phyloP scores from a whole-genome alignment of 2,329 filamentous ascomycete species.

The Ascochyta pisi region DNA sequence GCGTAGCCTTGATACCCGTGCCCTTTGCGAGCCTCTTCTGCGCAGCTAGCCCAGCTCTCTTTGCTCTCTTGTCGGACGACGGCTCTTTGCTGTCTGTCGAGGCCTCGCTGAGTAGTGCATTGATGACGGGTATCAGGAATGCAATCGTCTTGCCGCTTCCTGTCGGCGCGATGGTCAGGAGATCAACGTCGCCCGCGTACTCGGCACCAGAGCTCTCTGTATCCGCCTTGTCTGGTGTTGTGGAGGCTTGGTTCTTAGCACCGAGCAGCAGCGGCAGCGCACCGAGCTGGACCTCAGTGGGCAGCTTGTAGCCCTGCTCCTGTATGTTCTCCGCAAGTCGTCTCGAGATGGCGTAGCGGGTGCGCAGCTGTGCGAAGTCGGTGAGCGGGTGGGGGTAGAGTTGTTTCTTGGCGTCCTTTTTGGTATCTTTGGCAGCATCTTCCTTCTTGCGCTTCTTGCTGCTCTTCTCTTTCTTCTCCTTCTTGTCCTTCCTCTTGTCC shows the following conservation, averaged over 20 bases:
- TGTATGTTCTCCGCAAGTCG: conserved; percentile 79
- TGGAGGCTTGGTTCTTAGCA: conserved; percentile 36
- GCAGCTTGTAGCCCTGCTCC: conserved; percentile 83
- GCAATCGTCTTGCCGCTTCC: conserved; percentile 96
- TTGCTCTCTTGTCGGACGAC: conserved; percentile 60
- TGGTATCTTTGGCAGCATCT: conserved; percentile 46
- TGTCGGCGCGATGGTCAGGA: conserved; percentile 89
- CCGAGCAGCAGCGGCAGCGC: conserved; percentile 79
- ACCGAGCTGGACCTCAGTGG: conserved; percentile 93
- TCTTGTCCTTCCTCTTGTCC: conserved; percentile 52
- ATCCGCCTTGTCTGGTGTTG: conserved; percentile 49
- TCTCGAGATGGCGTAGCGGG: conserved; percentile 74
- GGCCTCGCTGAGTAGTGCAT: conserved; percentile 63
- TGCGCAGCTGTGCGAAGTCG: conserved; percentile 75
- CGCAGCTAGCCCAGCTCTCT: no score
- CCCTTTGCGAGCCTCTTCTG: conserved; percentile 68
- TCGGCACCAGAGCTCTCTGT: conserved; percentile 23
- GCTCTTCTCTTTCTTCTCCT: conserved; percentile 59
- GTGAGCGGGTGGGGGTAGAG: conserved; percentile 82
- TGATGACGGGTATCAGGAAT: conserved; percentile 86
- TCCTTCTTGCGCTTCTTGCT: conserved; percentile 58
- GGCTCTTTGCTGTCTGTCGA: conserved; percentile 28
- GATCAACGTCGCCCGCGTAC: conserved; percentile 64
- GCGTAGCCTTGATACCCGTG: conserved; percentile 78
- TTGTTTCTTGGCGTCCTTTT: conserved; percentile 63